phyloP scores from a whole-genome alignment of 2,329 filamentous ascomycete genomes.

The Aspergillus sp. region DNA sequence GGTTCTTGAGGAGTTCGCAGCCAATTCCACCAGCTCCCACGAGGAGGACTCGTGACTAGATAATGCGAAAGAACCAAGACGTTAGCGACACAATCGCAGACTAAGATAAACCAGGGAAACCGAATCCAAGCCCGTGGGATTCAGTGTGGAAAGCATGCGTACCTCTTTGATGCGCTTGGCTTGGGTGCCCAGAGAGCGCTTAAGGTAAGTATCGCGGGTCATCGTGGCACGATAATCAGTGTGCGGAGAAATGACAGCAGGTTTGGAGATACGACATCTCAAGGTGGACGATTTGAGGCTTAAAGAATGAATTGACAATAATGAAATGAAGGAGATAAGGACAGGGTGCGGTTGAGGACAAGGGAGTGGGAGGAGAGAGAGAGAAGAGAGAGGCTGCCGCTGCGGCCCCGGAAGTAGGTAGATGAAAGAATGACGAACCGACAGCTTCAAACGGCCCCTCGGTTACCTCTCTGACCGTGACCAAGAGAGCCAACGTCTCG shows the following conservation, averaged over 20 bases:
- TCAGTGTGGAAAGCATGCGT: conserved; percentile 9
- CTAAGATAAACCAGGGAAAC: not conserved
- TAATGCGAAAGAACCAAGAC: conserved; percentile 12
- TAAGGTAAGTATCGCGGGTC: conserved; percentile 42
- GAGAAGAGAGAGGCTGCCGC: conserved; percentile 5
- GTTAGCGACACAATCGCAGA: not conserved
- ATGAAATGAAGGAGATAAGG: conserved; percentile 1
- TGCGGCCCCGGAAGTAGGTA: conserved; percentile 8
- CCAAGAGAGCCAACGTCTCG: not conserved
- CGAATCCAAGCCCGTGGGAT: not conserved
- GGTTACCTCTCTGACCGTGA: not conserved
- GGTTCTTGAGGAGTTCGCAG: conserved; percentile 95
- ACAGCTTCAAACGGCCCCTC: conserved; percentile 5
- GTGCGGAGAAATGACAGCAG: not conserved
- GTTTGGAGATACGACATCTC: conserved; percentile 15
- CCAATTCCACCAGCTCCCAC: conserved; percentile 97
- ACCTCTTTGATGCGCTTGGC: conserved; percentile 43
- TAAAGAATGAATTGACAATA: not conserved
- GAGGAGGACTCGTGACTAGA: conserved; percentile 81
- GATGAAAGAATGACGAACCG: conserved; percentile 13
- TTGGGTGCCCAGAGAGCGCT: conserved; percentile 45
- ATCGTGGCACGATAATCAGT: conserved; percentile 25
- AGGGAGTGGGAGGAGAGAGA: conserved; percentile 2
- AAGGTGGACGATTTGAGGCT: not conserved
- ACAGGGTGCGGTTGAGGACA: conserved; percentile 7